Evolutionary conservation across 1,139 yeast species (phyloP).

Genomic region (Yamadazyma mexicana): DNA sequence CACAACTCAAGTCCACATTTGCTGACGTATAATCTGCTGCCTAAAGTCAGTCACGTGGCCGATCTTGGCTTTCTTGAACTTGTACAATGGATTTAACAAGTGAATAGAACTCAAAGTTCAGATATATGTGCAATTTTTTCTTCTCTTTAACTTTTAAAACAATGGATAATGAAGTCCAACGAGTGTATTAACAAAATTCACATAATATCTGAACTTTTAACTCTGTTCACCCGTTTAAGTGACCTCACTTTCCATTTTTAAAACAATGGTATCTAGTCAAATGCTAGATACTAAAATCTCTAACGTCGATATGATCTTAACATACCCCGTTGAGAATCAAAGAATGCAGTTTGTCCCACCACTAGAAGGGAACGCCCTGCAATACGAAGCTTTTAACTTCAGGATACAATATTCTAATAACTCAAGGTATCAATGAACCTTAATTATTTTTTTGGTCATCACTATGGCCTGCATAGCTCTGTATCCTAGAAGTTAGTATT

Average conservation of each 20-base stretch:
- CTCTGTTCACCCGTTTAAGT: constrained; percentile 7
- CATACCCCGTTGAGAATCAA: constrained; percentile 1
- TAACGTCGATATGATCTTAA: not conserved
- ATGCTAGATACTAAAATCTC: constrained; percentile 1
- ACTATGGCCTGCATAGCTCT: constrained; percentile 2
- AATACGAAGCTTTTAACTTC: not conserved
- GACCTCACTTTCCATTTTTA: constrained; percentile 7
- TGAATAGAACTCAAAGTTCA: constrained; percentile 6
- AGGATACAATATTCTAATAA: not conserved
- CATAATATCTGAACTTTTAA: constrained; percentile 6
- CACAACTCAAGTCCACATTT: not conserved
- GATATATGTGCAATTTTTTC: constrained; percentile 4
- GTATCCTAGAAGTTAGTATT: constrained; percentile 9
- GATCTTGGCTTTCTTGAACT: not conserved
- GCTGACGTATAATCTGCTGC: no score
- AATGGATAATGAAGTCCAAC: constrained; percentile 5
- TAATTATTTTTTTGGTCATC: not conserved
- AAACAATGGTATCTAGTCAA: constrained; percentile 1
- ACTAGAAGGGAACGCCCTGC: not conserved
- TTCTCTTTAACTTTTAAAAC: constrained; percentile 2
- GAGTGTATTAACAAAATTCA: constrained; percentile 2
- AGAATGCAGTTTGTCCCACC: not conserved
- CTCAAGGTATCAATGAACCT: not conserved
- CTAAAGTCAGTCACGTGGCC: no score
- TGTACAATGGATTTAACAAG: constrained; percentile 4